Conservation (phyloP, 495 filamentous ascomycete genomes). For the Aspergillus steynii region DNA sequence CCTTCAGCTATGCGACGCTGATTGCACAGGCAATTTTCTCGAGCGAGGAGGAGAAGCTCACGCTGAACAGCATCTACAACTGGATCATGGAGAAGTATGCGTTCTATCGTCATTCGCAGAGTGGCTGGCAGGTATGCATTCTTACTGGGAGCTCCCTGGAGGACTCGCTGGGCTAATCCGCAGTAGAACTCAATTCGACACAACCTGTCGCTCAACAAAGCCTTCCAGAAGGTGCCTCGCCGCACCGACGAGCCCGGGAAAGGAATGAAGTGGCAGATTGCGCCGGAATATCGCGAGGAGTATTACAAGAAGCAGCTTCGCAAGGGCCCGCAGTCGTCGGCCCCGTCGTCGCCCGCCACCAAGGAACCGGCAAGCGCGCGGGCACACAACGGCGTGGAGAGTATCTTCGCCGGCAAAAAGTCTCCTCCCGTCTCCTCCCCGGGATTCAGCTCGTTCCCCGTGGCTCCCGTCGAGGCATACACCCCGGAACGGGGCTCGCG, state of each 20-base stretch:
- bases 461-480: constrained; percentile 48
- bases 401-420: constrained; percentile 50
- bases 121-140: constrained; percentile 81
- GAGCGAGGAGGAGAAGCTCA: constrained; percentile 80
- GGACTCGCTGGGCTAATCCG: constrained; percentile 7
- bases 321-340: constrained; percentile 48
- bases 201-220: constrained; percentile 90
- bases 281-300: constrained; percentile 75
- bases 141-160: neutral
- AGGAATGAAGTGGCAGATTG: constrained; percentile 97
- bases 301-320: constrained; percentile 61
- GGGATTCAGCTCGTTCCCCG: constrained; percentile 49
- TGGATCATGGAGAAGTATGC: constrained; percentile 88
- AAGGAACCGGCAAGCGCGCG: constrained; percentile 35
- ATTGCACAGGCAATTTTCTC: constrained; percentile 94
- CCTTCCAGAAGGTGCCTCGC: constrained; percentile 87
- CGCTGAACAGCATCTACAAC: constrained; percentile 84
- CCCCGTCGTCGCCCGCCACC: constrained; percentile 47
- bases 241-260: constrained; percentile 94
- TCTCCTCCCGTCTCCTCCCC: constrained; percentile 52
- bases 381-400: constrained; percentile 41
- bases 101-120: constrained; percentile 79
- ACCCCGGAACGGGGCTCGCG: constrained; percentile 49
- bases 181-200: constrained; percentile 90
- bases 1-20: constrained; percentile 94